Percentiles rank a stretch among this genome's conserved stretches.
These are phyloP conservation scores for Globisporangium orthogonon DNA, from an alignment of 352 stramenopile species.

Conservation along the genomic window DNA sequence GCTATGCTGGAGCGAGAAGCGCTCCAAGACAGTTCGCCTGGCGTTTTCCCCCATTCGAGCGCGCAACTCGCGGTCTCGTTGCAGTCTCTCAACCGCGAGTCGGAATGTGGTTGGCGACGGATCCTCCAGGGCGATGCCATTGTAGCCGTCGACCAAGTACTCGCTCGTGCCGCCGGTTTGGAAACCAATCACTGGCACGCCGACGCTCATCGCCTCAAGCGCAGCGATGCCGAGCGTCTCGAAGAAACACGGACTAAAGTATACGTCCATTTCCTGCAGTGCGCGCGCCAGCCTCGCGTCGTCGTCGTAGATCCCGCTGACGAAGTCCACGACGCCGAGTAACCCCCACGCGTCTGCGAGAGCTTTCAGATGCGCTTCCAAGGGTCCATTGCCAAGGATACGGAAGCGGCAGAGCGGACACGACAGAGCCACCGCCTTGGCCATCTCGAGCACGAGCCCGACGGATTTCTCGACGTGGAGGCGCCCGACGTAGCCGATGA, in stretches of 20 bases:
- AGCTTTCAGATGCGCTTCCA: conserved; percentile 20
- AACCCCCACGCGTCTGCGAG: conserved; percentile 28
- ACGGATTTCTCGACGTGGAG: conserved; percentile 45
- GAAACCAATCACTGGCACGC: conserved; percentile 45
- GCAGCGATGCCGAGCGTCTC: conserved; percentile 50
- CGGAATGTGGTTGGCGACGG: conserved; percentile 22
- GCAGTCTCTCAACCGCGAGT: conserved; percentile 23
- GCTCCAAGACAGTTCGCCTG: conserved; percentile 24
- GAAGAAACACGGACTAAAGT: conserved; percentile 30
- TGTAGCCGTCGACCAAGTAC: conserved; percentile 36
- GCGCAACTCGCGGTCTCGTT: conserved; percentile 15
- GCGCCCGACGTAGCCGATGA: conserved; percentile 42
- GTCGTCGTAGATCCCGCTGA: conserved; percentile 40
- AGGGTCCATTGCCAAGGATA: conserved; percentile 30
- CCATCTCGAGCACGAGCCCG: conserved; percentile 26
- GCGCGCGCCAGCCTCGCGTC: conserved; percentile 21
- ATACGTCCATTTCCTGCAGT: conserved; percentile 34
- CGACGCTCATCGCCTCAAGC: conserved; percentile 55
- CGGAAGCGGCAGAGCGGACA: conserved; percentile 22
- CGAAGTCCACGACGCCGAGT: conserved; percentile 24
- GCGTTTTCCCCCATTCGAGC: conserved; percentile 25
- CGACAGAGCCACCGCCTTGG: conserved; percentile 17
- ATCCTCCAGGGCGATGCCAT: conserved; percentile 31
- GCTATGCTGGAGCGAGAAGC: conserved; percentile 21
- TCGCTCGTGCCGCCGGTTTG: conserved; percentile 31